Base-by-base conservation (phyloP, 306 rosid species). In the Pyrus bretschneideri region DNA sequence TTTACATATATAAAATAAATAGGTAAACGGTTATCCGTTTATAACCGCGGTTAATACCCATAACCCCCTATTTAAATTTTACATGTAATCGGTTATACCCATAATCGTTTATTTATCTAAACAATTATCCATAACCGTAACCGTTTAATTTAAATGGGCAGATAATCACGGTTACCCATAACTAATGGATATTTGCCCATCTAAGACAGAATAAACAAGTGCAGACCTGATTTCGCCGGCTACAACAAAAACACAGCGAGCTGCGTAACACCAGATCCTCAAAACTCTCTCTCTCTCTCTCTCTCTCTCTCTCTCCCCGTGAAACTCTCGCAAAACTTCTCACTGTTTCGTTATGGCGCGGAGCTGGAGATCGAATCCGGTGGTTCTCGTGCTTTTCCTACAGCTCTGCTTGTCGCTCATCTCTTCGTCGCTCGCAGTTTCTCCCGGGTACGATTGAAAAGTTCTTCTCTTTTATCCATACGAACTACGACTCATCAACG, bases 371-470 rank as follows among this genome's bases (percentile, higher is more conserved):
- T 88, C 89, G 81, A 84, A 76, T 67, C 69, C 86, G 25, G 69
- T 85, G 64, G 0, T 85, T 49, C 81, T 88, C 76, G 23, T 86
- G 67, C 82, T 92, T 46, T 70, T 83, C 66, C 59, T 83, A 5
- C 91, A 83, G 35, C 38, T 85, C 0, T 89, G 83, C 86, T 85
- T 82, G 79, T 75, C 88, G 45, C 60, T 88, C 67, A 27, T 88
- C 29, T 76, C 88, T 81, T 74, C 83, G 4, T 86, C 98, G 22
- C 74, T 83, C 74, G 93, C 94, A 25, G 77, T 84, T 69, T 86
- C 97, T 17, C 9, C 87, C 18, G 94, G 90, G 99, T 93, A 86
- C 9, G 85, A 76, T 69, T 81, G 81, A 74, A 17, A 25, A 19
- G 30, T 61, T 62, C 21, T 67, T 52, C 60, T 72, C 25, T 17